phyloP scores from a whole-genome alignment of 495 filamentous ascomycete species.

The Thermochaetoides thermophila region DNA sequence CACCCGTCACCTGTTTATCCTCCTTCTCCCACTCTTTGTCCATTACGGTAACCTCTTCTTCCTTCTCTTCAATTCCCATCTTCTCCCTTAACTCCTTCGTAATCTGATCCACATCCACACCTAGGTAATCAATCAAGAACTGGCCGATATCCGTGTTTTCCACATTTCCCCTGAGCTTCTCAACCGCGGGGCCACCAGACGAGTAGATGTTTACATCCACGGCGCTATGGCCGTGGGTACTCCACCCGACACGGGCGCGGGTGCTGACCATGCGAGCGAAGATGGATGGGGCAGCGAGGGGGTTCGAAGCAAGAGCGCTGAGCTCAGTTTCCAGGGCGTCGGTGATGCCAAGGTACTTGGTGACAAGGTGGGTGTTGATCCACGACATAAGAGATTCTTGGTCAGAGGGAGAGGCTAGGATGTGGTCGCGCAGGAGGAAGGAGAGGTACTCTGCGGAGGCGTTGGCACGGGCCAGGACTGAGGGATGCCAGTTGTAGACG shows the following conservation, averaged over 20 bases:
- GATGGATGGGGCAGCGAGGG: slow-evolving; percentile 35
- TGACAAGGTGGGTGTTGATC: slow-evolving; percentile 45
- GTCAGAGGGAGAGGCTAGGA: slow-evolving; percentile 22
- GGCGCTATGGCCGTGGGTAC: slow-evolving; percentile 74
- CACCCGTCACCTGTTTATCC: slow-evolving; percentile 4
- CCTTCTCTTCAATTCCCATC: slow-evolving; percentile 12
- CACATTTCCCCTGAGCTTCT: slow-evolving; percentile 59
- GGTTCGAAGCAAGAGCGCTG: slow-evolving; percentile 41
- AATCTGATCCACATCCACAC: slow-evolving; percentile 58
- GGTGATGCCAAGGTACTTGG: slow-evolving; percentile 54
- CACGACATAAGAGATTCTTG: slow-evolving; percentile 34
- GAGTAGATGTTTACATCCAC: slow-evolving; percentile 90
- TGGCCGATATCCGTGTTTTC: slow-evolving; percentile 88
- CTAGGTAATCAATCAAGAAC: slow-evolving; percentile 67
- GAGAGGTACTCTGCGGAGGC: slow-evolving; percentile 62
- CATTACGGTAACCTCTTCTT: not conserved
- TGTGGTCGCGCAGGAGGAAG: slow-evolving; percentile 39
- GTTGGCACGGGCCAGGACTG: slow-evolving; percentile 63
- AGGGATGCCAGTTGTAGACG: slow-evolving; percentile 73
- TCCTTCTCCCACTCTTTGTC: too few relatives aligned
- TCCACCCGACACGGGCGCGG: slow-evolving; percentile 83
- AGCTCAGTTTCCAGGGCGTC: slow-evolving; percentile 64
- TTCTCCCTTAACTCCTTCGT: slow-evolving; percentile 60
- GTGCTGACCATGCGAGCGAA: slow-evolving; percentile 77
- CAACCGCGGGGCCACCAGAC: slow-evolving; percentile 34